Evolutionary conservation across 192 early-diverging fungal species (phyloP), one percentile per base, ranked within the genome.

Genomic region (Paraglomus brasilianum): DNA sequence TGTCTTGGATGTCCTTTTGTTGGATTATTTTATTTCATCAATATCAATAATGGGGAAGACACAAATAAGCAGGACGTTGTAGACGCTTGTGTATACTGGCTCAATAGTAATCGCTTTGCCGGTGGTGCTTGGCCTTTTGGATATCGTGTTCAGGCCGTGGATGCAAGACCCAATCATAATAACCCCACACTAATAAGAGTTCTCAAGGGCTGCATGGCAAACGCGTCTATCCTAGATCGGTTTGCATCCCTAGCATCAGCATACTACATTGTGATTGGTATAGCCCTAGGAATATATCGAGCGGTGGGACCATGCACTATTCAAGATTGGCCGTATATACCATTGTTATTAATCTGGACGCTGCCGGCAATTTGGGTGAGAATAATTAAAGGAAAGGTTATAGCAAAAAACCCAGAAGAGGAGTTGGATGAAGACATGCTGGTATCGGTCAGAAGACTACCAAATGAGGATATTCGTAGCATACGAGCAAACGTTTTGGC

Each of bases 1-100:
- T 50, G 45, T 39, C 30, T 65, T 38, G 63, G 63, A 9, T 65
- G 46, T 14, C 62, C 62, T 36, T 64, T 64, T 10, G 49, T 39
- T 8, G 45, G 45, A 1, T 13, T 36, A 0, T 50, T 50, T 38
- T 65, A 65, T 22, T 38, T 1, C 9, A 8, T 36, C 46, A 65
- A 50, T 15, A 30, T 49, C 30, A 24, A 15, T 19, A 4, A 5
- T 48, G 13, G n/a, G 1, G 15, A 30, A 15, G 14, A 7, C 14
- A 48, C 15, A 50, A 39, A 38, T 65, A 50, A n/a, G n/a, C n/a
- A 5, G 38, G 63, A 48, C 21, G 38, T 38, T 19, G 38, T 19
- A 36, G 38, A 65, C 5, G 10, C n/a, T n/a, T 21, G 19, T 50
- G 38, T 30, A 48, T 64, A 15, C 11, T 5, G 11, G 22, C 19